These are phyloP conservation scores for Xylariaceae sp. DNA, from an alignment of 2,329 filamentous ascomycete species.

Conservation along the genomic window DNA sequence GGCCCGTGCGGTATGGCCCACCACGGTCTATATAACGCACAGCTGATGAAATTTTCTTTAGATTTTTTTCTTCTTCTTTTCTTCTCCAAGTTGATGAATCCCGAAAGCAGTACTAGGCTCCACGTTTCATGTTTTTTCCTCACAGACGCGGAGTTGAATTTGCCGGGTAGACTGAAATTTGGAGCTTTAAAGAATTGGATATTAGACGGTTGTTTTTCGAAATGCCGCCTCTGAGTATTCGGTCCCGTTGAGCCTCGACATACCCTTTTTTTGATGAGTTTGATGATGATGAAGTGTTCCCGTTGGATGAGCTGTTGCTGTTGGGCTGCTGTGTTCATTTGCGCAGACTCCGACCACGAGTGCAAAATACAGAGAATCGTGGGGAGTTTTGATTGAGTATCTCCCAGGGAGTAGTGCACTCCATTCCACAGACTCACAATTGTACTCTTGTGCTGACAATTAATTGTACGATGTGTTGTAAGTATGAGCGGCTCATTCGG, in stretches of 20 bases:
- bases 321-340: neutral
- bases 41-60: slow-evolving; percentile 12
- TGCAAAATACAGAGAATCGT: neutral
- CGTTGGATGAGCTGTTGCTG: neutral
- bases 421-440: neutral
- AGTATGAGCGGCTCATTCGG: neutral
- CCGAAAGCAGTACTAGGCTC: slow-evolving; percentile 51
- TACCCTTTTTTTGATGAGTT: neutral
- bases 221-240: slow-evolving; percentile 41
- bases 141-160: slow-evolving; percentile 51
- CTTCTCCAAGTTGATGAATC: slow-evolving; percentile 48
- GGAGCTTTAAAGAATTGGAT: slow-evolving; percentile 61
- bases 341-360: neutral
- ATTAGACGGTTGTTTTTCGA: slow-evolving; percentile 37
- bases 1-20: slow-evolving; percentile 15
- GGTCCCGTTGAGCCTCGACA: slow-evolving; percentile 53
- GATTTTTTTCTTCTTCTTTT: slow-evolving; percentile 28
- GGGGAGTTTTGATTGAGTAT: neutral
- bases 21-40: slow-evolving; percentile 7
- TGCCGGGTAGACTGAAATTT: slow-evolving; percentile 51
- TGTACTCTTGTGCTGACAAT: no score
- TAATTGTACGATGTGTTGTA: neutral
- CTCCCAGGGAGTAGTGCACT: neutral
- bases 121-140: slow-evolving; percentile 32
- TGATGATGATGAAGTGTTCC: neutral